Evolutionary conservation across 495 filamentous ascomycete species (phyloP), one percentile per base, ranked within the genome.

Genomic region (Polyplosphaeria fusca): DNA sequence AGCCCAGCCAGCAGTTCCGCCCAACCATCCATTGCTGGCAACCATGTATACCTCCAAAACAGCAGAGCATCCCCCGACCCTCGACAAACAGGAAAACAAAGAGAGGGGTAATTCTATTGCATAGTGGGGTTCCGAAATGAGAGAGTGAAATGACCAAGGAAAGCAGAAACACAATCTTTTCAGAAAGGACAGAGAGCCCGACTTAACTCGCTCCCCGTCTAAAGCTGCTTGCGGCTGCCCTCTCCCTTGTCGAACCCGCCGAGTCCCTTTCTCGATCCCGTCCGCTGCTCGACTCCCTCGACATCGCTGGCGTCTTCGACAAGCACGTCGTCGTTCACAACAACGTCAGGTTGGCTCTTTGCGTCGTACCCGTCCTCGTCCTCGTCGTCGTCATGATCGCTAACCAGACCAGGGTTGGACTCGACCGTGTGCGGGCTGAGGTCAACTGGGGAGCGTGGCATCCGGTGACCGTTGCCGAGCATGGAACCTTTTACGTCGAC

Each of bases 361-460:
- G 55, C 60, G 20, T 67, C 67, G 22, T 57, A 54, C 18, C 60
- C 68, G 39, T 74, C 66, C 18, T 73, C 70, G 39, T 69, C 70
- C 14, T 71, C 70, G 32, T 73, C 72, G 39, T 71, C 71, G 16
- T 70, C 86, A 67, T 91, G 86, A 69, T 96, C 91, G 72, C 87
- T 91, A 59, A 95, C 88, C 49, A 96, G 74, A 38, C 88, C 92
- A 12, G 91, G 91, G 68, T 92, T 91, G 63, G 87, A 88, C 28
- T 88, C 82, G 26, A 86, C 74, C 4, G 89, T 89, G 58, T 89
- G 82, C 5, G 91, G 90, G 63, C 87, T 92, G 30, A 93, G 73
- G 46, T 89, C 86, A 11, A 78, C 59, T 19, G 74, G 70, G 0
- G 67, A 67, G 22, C 64, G 61, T 14, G 67, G 70, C 26, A 63